phyloP scores from a whole-genome alignment of 1,284 basidiomycete genomes.

The Sporisorium sorghi region DNA sequence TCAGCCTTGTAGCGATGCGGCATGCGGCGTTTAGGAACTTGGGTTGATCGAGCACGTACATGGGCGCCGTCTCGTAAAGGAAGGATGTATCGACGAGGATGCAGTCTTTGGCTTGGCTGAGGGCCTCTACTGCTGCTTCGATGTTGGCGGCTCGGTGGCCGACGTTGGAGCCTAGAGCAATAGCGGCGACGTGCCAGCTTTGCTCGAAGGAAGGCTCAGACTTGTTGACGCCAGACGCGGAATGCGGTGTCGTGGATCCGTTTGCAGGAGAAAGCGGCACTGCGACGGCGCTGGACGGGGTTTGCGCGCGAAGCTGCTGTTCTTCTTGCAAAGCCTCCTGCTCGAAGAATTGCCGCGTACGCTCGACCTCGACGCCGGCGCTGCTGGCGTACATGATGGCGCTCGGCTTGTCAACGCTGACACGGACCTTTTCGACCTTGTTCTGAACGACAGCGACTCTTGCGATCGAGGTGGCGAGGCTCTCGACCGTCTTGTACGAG shows the following conservation, averaged over 20 bases:
- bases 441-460: slow-evolving; percentile 71
- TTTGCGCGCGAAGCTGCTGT: slow-evolving; percentile 19
- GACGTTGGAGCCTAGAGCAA: slow-evolving; percentile 90
- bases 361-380: slow-evolving; percentile 76
- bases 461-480: slow-evolving; percentile 77
- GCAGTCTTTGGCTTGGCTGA: slow-evolving; percentile 67
- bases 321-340: slow-evolving; percentile 43
- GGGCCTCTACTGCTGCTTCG: slow-evolving; percentile 77
- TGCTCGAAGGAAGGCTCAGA: slow-evolving; percentile 2
- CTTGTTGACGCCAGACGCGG: not conserved
- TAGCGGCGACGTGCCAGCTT: slow-evolving; percentile 72
- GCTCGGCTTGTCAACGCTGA: slow-evolving; percentile 80
- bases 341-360: slow-evolving; percentile 71
- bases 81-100: slow-evolving; percentile 81
- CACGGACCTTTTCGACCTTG: slow-evolving; percentile 61
- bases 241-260: not conserved
- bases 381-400: slow-evolving; percentile 79
- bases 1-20: slow-evolving; percentile 81
- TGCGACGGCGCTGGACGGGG: not conserved
- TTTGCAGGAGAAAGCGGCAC: not conserved
- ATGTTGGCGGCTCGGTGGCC: slow-evolving; percentile 89
- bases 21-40: slow-evolving; percentile 91
- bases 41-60: slow-evolving; percentile 94
- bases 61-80: slow-evolving; percentile 91
- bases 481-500: slow-evolving; percentile 79